phyloP scores from a whole-genome alignment of 2,329 filamentous ascomycete genomes.

The Aspergillus pseudoviridinutans region DNA sequence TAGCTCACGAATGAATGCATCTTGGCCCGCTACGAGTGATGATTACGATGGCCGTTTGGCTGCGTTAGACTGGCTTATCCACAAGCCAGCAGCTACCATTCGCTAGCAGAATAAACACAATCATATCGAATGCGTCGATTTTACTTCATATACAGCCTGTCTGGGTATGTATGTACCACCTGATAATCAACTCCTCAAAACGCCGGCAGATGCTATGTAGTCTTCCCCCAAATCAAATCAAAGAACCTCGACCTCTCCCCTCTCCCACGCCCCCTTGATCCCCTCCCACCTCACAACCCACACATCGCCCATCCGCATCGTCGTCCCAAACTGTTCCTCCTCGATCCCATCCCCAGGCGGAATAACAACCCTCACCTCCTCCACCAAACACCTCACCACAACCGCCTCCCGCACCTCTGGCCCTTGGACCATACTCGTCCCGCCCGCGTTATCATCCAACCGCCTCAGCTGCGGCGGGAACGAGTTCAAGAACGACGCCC shows the following conservation, averaged over 20 bases:
- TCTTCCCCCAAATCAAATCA: conserved; percentile 15
- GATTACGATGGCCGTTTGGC: background rate
- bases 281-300: conserved; percentile 72
- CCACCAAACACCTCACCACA: conserved; percentile 62
- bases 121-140: background rate
- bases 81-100: background rate
- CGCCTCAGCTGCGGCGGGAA: conserved; percentile 78
- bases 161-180: background rate
- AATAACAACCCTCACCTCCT: conserved; percentile 45
- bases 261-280: conserved; percentile 53
- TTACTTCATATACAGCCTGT: background rate
- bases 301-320: conserved; percentile 57
- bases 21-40: background rate
- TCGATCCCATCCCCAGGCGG: conserved; percentile 28
- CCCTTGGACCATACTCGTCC: conserved; percentile 85
- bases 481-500: conserved; percentile 74
- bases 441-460: conserved; percentile 84
- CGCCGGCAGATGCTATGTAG: background rate
- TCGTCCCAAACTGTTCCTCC: conserved; percentile 30
- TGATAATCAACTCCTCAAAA: conserved; percentile 1
- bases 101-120: conserved; percentile 3
- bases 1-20: background rate
- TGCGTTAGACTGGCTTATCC: background rate
- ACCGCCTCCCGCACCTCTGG: conserved; percentile 81
- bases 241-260: conserved; percentile 43